Evolutionary conservation across 2,329 filamentous ascomycete genomes (phyloP).

Genomic region (Penicillium paneum): DNA sequence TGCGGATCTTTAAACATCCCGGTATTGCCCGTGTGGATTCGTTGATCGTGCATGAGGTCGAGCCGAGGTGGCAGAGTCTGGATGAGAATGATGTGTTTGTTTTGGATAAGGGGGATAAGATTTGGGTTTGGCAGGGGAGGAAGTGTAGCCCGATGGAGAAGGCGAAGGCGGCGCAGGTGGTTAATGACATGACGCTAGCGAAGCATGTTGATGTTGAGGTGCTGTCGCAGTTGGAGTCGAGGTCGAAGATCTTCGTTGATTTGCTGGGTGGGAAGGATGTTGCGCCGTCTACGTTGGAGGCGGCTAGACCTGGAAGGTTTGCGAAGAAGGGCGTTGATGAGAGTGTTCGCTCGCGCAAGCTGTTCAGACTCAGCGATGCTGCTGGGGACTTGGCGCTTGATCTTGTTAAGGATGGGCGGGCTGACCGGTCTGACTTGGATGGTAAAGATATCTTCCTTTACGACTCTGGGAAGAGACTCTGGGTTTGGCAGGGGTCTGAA

Average conservation of each 20-base stretch:
- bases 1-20: constrained; percentile 63
- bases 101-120: constrained; percentile 60
- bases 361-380: constrained; percentile 63
- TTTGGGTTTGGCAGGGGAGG: constrained; percentile 68
- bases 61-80: constrained; percentile 59
- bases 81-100: constrained; percentile 67
- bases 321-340: constrained; percentile 20
- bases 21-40: constrained; percentile 47
- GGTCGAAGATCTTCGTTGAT: constrained; percentile 52
- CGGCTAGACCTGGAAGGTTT: constrained; percentile 36
- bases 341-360: constrained; percentile 38
- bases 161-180: constrained; percentile 64
- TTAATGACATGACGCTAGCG: constrained; percentile 55
- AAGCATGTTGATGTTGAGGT: constrained; percentile 65
- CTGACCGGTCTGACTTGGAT: constrained; percentile 58
- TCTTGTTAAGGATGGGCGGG: constrained; percentile 54
- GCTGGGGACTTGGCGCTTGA: constrained; percentile 57
- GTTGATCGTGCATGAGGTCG: constrained; percentile 62
- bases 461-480: constrained; percentile 56
- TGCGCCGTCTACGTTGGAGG: constrained; percentile 43
- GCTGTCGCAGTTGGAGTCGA: constrained; percentile 56
- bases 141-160: constrained; percentile 67
- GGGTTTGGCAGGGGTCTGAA: constrained; percentile 63
- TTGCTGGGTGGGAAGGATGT: constrained; percentile 52
- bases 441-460: constrained; percentile 64